Conservation (phyloP, 352 stramenopile species). For the Phytophthora sp. region DNA sequence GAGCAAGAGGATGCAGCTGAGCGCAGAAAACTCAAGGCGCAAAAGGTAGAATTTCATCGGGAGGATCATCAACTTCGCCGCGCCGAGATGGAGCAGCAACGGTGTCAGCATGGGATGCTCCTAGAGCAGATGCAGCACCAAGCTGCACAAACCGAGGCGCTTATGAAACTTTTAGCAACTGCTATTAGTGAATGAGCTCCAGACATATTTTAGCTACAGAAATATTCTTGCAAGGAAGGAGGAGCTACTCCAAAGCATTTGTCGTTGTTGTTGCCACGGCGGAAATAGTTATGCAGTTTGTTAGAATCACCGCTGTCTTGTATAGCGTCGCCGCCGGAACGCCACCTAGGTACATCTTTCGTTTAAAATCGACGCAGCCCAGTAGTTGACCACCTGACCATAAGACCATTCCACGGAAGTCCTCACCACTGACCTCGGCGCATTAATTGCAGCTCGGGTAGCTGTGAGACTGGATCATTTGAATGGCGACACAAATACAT, state of each 20-base stretch:
- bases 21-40: neutral
- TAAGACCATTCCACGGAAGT: neutral
- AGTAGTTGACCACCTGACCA: neutral
- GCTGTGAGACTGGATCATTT: neutral
- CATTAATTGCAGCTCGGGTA: neutral
- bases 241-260: neutral
- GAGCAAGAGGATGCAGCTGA: neutral
- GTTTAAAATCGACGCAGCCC: neutral
- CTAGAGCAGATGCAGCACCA: conserved; percentile 8
- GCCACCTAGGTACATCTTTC: neutral
- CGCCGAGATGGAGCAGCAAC: conserved; percentile 1
- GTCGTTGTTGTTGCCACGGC: conserved; percentile 5
- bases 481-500: neutral
- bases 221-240: conserved; percentile 1
- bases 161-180: neutral
- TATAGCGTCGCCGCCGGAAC: neutral
- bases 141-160: neutral
- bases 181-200: neutral
- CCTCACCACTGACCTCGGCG: neutral
- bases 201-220: neutral
- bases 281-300: conserved; percentile 6
- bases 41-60: neutral
- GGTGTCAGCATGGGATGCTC: neutral
- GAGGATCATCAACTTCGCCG: neutral
- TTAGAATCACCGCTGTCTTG: neutral